Conservation (phyloP, 2,329 filamentous ascomycete species). For the Apiospora kogelbergensis region DNA sequence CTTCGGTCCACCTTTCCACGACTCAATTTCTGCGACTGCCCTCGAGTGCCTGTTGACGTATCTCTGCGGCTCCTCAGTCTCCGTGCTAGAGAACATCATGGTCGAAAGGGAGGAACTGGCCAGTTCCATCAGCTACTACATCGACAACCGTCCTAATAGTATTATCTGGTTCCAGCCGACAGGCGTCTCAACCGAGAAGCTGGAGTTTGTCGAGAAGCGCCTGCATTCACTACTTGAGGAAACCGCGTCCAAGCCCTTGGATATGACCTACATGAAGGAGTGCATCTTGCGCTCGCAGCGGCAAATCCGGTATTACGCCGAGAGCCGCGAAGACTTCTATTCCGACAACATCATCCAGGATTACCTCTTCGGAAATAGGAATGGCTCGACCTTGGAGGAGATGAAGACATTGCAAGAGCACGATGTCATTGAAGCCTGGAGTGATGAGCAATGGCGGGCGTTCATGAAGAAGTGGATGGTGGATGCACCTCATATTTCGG, state of each 20-base stretch:
- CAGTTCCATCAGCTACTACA: slow-evolving; percentile 78
- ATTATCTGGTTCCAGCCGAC: slow-evolving; percentile 85
- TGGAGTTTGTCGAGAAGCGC: slow-evolving; percentile 80
- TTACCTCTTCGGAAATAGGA: slow-evolving; percentile 83
- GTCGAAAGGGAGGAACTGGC: slow-evolving; percentile 93
- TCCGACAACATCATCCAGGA: slow-evolving; percentile 85
- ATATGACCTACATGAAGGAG: slow-evolving; percentile 87
- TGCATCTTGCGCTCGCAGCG: slow-evolving; percentile 81
- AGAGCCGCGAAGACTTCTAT: slow-evolving; percentile 79
- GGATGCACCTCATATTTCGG: slow-evolving; percentile 82
- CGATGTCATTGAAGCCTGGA: slow-evolving; percentile 75
- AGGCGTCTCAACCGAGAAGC: slow-evolving; percentile 82
- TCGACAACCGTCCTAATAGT: slow-evolving; percentile 76
- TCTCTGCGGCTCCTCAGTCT: slow-evolving; percentile 89
- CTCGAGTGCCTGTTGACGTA: slow-evolving; percentile 81
- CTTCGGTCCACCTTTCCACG: slow-evolving; percentile 79
- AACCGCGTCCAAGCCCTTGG: slow-evolving; percentile 75
- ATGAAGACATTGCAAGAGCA: slow-evolving; percentile 58
- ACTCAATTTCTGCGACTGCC: slow-evolving; percentile 67
- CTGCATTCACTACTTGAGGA: slow-evolving; percentile 83
- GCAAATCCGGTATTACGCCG: slow-evolving; percentile 79
- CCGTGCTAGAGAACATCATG: slow-evolving; percentile 84
- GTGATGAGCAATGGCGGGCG: slow-evolving; percentile 76
- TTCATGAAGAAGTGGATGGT: slow-evolving; percentile 84
- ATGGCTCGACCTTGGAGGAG: slow-evolving; percentile 72